Evolutionary conservation across 495 filamentous ascomycete species (phyloP), one percentile per base, ranked within the genome.

Genomic region (Astrothelium subdiscretum): DNA sequence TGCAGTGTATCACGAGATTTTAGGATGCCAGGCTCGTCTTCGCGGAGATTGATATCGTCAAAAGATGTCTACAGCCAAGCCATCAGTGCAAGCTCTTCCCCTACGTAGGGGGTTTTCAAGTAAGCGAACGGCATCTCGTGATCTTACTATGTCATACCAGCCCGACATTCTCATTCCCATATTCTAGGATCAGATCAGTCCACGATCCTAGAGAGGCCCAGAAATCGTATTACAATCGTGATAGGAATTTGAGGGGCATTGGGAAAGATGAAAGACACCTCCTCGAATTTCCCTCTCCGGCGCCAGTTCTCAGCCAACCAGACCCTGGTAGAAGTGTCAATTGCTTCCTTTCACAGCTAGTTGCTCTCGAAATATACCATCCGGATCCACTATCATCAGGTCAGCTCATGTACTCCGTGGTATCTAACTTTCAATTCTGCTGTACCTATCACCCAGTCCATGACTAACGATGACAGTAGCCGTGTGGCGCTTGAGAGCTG

Each of bases 381-480:
- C 74, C 74, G 40, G 70, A 71, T 40, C 74, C 70, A 31, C 68
- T 72, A 60, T n/a, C 18, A 24, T 12, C 10, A 27, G 29, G 40
- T 66, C 58, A 66, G 65, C 57, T 22, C 38, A 22, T 22, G 3
- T n/a, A 27, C 2, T 32, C 11, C 54, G 31, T 32, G 58, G 40
- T 38, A 52, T 57, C 24, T 62, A 59, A 62, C n/a, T 18, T 51
- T 72, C 58, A 68, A 68, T 60, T 20, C 31, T 29, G n/a, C 32
- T 76, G 62, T 73, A 85, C 83, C 73, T 87, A 70, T 96, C 91
- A 31, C 94, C 94, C 29, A 97, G 79, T 6, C 94, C 94, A 69
- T 98, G 94, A 52, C 90, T 80, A 76, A 95, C 89, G 69, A 98
- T 97, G 66, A 96, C 88, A 2, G 92, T 96, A 32, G 92, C 90